Percentiles rank a stretch among this genome's conserved stretches.
phyloP scores from a whole-genome alignment of 2,329 filamentous ascomycete species.

The Cercospora beticola region DNA sequence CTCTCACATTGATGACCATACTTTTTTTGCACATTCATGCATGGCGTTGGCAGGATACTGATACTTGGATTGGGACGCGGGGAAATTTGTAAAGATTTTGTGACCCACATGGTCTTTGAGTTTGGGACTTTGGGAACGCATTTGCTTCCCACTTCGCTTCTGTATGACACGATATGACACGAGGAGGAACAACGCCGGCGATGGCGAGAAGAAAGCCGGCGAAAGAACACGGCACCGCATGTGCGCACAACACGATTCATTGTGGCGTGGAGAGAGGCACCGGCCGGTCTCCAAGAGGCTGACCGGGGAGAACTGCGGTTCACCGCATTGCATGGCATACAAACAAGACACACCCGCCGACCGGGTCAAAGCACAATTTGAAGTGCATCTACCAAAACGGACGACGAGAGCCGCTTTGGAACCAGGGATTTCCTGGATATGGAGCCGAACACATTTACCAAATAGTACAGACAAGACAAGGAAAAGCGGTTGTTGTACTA shows the following conservation, averaged over 20 bases:
- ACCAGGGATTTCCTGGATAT: not conserved
- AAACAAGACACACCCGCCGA: not conserved
- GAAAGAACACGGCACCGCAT: not conserved
- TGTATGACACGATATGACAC: conserved; percentile 5
- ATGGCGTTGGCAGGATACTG: conserved; percentile 4
- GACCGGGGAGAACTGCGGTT: not conserved
- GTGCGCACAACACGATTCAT: not conserved
- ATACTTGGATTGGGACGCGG: not conserved
- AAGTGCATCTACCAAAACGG: not conserved
- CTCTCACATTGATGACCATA: not conserved
- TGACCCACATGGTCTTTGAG: not conserved
- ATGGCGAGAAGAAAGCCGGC: not conserved
- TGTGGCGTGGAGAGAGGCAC: not conserved
- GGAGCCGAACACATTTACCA: not conserved
- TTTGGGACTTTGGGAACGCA: not conserved
- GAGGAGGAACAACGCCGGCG: not conserved
- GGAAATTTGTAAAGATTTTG: not conserved
- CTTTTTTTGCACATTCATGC: not conserved
- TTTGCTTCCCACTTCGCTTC: not conserved
- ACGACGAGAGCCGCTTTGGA: not conserved
- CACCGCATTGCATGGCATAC: not conserved
- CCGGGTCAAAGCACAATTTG: not conserved
- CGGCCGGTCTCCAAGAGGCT: not conserved
- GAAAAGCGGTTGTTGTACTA: not conserved
- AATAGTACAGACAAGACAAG: not conserved